These are phyloP conservation scores for Coemansia sp. DNA, from an alignment of 192 early-diverging fungal genomes.

Conservation along the genomic window DNA sequence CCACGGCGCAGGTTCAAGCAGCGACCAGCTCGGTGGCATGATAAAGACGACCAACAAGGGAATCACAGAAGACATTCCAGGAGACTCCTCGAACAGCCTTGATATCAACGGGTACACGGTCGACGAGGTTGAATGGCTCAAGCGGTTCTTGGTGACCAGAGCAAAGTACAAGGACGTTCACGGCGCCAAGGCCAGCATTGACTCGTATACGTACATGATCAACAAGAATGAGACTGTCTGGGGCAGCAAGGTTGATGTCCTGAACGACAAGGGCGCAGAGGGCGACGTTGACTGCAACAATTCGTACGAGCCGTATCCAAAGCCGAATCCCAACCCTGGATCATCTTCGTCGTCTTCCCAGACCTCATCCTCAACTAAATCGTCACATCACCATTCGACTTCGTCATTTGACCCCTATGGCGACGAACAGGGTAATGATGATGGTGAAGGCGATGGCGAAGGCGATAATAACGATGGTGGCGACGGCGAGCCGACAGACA, in stretches of 20 bases:
- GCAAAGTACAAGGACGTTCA: background rate
- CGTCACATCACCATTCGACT: background rate
- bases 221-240: background rate
- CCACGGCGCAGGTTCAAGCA: slow-evolving; percentile 18
- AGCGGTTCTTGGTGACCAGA: slow-evolving; percentile 21
- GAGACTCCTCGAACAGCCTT: slow-evolving; percentile 12
- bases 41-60: slow-evolving; percentile 9
- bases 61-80: slow-evolving; percentile 9
- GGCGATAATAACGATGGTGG: background rate
- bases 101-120: slow-evolving; percentile 15
- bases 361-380: background rate
- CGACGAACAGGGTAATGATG: background rate
- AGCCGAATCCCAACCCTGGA: background rate
- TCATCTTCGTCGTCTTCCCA: background rate
- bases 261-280: background rate
- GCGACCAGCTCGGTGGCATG: slow-evolving; percentile 21
- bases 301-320: background rate
- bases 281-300: slow-evolving; percentile 10
- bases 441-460: background rate
- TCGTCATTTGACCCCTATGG: background rate
- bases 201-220: slow-evolving; percentile 14
- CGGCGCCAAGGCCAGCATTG: slow-evolving; percentile 7
- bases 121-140: slow-evolving; percentile 38
- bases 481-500: background rate
- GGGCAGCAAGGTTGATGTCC: slow-evolving; percentile 1